Percentiles rank a stretch among this genome's conserved stretches.
phyloP scores from a whole-genome alignment of 352 stramenopile species.

The Phytophthora pseudosyringae region DNA sequence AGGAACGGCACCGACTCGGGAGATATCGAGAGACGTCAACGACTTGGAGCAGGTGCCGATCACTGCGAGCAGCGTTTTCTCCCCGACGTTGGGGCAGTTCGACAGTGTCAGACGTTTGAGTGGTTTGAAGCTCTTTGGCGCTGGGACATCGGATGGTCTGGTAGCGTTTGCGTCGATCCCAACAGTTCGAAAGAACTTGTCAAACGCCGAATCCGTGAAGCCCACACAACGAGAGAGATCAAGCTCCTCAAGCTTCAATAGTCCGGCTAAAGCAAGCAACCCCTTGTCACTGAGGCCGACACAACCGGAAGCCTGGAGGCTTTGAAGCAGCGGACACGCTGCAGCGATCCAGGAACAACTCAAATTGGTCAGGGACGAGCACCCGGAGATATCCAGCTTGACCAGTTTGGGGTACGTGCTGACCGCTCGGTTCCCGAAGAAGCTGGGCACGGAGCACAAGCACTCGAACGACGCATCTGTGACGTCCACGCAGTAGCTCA shows the following conservation, averaged over 20 bases:
- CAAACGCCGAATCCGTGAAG: constrained; percentile 54
- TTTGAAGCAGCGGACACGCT: constrained; percentile 60
- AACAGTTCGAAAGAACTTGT: constrained; percentile 53
- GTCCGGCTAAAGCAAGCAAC: constrained; percentile 50
- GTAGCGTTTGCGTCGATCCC: constrained; percentile 25
- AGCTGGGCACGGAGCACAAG: constrained; percentile 56
- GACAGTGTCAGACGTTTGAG: constrained; percentile 36
- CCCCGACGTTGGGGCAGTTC: constrained; percentile 36
- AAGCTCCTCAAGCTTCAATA: constrained; percentile 58
- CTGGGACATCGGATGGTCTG: background rate
- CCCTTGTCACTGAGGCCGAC: constrained; percentile 66
- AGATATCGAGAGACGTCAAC: constrained; percentile 46
- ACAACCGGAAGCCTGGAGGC: constrained; percentile 52
- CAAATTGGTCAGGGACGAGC: constrained; percentile 54
- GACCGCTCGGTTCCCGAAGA: constrained; percentile 54
- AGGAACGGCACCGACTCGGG: constrained; percentile 32
- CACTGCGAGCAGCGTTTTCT: constrained; percentile 44
- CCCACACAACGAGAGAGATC: constrained; percentile 54
- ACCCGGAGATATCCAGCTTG: constrained; percentile 66
- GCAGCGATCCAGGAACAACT: constrained; percentile 68
- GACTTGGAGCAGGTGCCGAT: constrained; percentile 36
- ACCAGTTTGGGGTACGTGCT: constrained; percentile 51
- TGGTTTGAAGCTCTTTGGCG: constrained; percentile 20
- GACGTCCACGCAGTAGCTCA: constrained; percentile 56
- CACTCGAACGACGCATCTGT: constrained; percentile 68